A percentile compares a stretch with the other conserved stretches of the same genome.
phyloP scores from a whole-genome alignment of 768 basidiomycete species.

The Pulveroboletus ravenelii region DNA sequence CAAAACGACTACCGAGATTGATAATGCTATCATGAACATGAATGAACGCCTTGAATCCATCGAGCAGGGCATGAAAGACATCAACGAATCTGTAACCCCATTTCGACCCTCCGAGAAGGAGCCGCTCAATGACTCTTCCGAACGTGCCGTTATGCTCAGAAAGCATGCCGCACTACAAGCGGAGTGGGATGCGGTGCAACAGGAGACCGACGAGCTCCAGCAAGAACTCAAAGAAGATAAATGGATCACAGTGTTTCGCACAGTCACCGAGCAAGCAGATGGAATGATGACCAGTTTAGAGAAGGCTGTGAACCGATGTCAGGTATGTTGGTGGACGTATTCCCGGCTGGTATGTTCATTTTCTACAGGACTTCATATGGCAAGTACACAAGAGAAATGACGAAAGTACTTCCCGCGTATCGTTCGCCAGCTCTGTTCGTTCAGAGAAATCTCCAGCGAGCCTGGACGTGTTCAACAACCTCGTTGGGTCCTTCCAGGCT shows the following conservation, averaged over 20 bases:
- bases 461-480: slow-evolving; percentile 58
- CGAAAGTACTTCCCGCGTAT: slow-evolving; percentile 37
- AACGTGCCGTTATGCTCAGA: slow-evolving; percentile 46
- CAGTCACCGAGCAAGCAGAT: slow-evolving; percentile 90
- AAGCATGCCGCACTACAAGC: slow-evolving; percentile 68
- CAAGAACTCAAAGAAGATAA: slow-evolving; percentile 97
- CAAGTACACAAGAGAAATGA: slow-evolving; percentile 65
- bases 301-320: slow-evolving; percentile 87
- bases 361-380: slow-evolving; percentile 73
- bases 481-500: slow-evolving; percentile 76
- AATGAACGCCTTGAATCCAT: slow-evolving; percentile 76
- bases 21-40: slow-evolving; percentile 73
- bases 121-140: slow-evolving; percentile 41
- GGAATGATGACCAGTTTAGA: slow-evolving; percentile 97
- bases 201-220: slow-evolving; percentile 73
- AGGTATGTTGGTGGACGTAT: slow-evolving; percentile 46
- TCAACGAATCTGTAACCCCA: slow-evolving; percentile 64
- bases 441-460: slow-evolving; percentile 50
- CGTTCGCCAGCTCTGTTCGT: slow-evolving; percentile 43
- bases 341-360: background rate
- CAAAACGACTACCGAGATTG: slow-evolving; percentile 65
- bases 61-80: slow-evolving; percentile 62
- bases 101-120: slow-evolving; percentile 46
- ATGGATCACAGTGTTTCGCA: slow-evolving; percentile 93
- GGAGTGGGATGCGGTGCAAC: slow-evolving; percentile 81